These are phyloP conservation scores for Brassica juncea DNA, from an alignment of 345 rosid genomes.

Conservation along the genomic window DNA sequence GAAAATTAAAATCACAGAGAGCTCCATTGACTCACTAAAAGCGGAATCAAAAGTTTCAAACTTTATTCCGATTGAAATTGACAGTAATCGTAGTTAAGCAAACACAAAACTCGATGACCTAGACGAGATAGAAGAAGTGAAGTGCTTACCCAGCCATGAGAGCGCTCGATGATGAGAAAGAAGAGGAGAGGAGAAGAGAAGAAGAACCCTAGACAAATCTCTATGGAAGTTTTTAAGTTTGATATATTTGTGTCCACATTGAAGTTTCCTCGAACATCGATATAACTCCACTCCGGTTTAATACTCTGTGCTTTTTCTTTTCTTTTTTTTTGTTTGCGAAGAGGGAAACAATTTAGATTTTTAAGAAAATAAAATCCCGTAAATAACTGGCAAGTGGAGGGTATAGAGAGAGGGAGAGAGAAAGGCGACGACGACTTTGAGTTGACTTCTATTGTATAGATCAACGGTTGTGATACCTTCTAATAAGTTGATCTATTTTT, in stretches of 20 bases:
- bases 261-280: conserved; percentile 4
- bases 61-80: not conserved
- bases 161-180: conserved; percentile 26
- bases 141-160: conserved; percentile 45
- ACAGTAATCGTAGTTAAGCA: not conserved
- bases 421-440: conserved; percentile 23
- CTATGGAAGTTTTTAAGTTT: not conserved
- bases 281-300: conserved; percentile 10
- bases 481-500: not conserved
- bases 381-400: conserved; percentile 18
- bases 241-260: not conserved
- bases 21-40: conserved; percentile 1
- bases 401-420: conserved; percentile 15
- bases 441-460: conserved; percentile 23
- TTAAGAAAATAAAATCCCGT: conserved; percentile 22
- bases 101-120: not conserved
- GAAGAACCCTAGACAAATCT: conserved; percentile 33
- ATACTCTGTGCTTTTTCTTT: conserved; percentile 7
- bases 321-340: not conserved
- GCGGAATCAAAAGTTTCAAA: not conserved
- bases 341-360: conserved; percentile 1
- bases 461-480: not conserved
- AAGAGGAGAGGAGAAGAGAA: not conserved
- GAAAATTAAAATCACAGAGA: not conserved
- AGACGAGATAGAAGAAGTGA: not conserved